Base-by-base conservation (phyloP, 1,284 basidiomycete genomes). In the Entoloma clypeatum region DNA sequence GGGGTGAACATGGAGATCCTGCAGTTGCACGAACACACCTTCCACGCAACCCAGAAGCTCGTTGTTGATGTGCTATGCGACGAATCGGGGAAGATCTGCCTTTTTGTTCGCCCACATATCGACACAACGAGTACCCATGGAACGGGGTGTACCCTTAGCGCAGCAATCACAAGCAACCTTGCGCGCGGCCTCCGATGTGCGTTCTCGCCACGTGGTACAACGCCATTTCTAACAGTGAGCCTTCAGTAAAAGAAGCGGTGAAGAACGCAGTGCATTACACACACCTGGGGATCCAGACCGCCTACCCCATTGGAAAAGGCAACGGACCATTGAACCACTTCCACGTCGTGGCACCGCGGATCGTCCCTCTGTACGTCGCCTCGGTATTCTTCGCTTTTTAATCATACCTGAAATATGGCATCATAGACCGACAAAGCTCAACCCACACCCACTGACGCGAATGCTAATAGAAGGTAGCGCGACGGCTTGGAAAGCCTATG, bases 81-180 rank as follows among this genome's bases (percentile, higher is more conserved):
- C n/a, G n/a, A 77, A 25, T 36, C 55, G 8, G 64, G 59, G 6
- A 45, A 42, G 7, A 61, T 65, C 21, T 74, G 72, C 0, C 46
- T 92, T 11, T 88, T 86, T 46, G 72, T 85, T 14, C 76, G 81
- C 2, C 79, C 78, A 3, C 68, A 76, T 16, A 67, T 94, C 17
- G 70, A 84, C 4, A 83, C 84, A 7, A 75, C 64, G 17, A 89
- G 73, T 49, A 94, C 93, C 0, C 94, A 97, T 57, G 94, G 94
- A 1, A 97, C 94, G 0, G 94, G 94, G 1, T 98, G 93, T 60
- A 97, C 94, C 0, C 71, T 97, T 7, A 86, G 84, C 27, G 83
- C 92, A 0, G 90, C 92, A 0, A 73, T 96, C 10, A 82, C 86
- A 1, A 82, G 81, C 37, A 71, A 72, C 16, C 65, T 92, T 9